Percentiles rank a stretch among this genome's conserved stretches.
phyloP scores from a whole-genome alignment of 2,329 filamentous ascomycete species.

The Exophiala sideris region DNA sequence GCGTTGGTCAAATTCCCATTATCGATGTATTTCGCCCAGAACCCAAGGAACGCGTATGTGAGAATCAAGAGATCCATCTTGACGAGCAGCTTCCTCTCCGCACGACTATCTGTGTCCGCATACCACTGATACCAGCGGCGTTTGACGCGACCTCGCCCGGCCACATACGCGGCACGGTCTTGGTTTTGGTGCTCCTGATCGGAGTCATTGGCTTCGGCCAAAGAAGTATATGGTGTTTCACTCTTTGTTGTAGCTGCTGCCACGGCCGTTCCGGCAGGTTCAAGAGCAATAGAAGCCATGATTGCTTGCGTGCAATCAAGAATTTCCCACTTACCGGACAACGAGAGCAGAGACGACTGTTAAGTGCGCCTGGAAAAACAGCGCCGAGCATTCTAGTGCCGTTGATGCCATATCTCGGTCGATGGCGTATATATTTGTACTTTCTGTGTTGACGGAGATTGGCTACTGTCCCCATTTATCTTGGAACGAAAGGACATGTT shows the following conservation, averaged over 20 bases:
- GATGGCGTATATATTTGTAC: too few species aligned
- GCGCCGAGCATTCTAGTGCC: too few species aligned
- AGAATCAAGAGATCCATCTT: constrained; percentile 52
- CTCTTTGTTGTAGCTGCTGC: not conserved
- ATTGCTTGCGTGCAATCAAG: too few species aligned
- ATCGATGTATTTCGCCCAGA: constrained; percentile 17
- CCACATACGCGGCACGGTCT: not conserved
- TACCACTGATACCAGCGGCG: constrained; percentile 40
- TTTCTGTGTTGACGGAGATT: too few species aligned
- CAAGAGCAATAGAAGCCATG: too few species aligned
- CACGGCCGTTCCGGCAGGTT: too few species aligned
- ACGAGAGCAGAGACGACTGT: too few species aligned
- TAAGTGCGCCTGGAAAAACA: too few species aligned
- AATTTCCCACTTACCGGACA: too few species aligned
- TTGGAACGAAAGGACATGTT: too few species aligned
- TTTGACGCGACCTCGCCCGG: not conserved
- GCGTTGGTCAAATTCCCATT: constrained; percentile 21
- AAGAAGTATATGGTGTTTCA: not conserved
- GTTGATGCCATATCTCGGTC: too few species aligned
- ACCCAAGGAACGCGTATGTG: constrained; percentile 43
- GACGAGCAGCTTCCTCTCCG: constrained; percentile 43
- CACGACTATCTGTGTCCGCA: constrained; percentile 46
- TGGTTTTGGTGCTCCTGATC: not conserved
- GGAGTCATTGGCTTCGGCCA: not conserved
- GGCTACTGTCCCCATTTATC: too few species aligned